Evolutionary conservation across 306 rosid species (phyloP).

Genomic region (Morella rubra): DNA sequence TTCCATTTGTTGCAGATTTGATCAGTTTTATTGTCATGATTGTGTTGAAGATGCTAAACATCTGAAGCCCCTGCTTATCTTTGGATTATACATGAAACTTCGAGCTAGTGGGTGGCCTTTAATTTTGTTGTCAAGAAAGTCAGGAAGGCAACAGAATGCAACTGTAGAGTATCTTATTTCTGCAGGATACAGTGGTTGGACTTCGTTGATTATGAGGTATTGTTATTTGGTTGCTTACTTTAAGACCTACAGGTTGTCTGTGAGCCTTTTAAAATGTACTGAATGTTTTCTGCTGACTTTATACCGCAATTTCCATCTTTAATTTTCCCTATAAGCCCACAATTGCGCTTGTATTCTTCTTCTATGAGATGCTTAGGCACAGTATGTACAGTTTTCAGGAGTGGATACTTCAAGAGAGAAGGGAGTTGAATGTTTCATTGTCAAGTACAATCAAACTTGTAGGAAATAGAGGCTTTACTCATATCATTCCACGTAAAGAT

Average conservation of each 20-base stretch:
- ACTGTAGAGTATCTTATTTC: conserved; percentile 52
- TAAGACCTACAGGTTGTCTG: conserved; percentile 1
- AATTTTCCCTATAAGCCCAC: neutral
- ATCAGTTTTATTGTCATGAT: conserved; percentile 36
- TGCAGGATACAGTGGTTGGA: conserved; percentile 61
- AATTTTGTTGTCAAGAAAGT: conserved; percentile 60
- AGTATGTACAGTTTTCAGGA: neutral
- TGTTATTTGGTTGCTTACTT: conserved; percentile 18
- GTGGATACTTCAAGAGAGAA: neutral
- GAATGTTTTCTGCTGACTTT: neutral
- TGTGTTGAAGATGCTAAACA: conserved; percentile 44
- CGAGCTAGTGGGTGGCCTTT: conserved; percentile 68
- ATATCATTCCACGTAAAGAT: no score
- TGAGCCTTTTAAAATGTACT: conserved; percentile 7
- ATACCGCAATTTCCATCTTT: neutral
- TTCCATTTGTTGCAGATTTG: conserved; percentile 39
- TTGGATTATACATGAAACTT: conserved; percentile 51
- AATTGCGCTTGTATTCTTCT: neutral
- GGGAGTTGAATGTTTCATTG: neutral
- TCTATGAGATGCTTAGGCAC: neutral
- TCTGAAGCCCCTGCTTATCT: conserved; percentile 46
- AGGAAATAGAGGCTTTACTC: no score
- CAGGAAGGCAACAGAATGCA: conserved; percentile 40
- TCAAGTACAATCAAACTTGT: no score
- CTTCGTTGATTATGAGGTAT: conserved; percentile 77